Conservation (phyloP, 306 rosid species). For the Lagenaria siceraria region DNA sequence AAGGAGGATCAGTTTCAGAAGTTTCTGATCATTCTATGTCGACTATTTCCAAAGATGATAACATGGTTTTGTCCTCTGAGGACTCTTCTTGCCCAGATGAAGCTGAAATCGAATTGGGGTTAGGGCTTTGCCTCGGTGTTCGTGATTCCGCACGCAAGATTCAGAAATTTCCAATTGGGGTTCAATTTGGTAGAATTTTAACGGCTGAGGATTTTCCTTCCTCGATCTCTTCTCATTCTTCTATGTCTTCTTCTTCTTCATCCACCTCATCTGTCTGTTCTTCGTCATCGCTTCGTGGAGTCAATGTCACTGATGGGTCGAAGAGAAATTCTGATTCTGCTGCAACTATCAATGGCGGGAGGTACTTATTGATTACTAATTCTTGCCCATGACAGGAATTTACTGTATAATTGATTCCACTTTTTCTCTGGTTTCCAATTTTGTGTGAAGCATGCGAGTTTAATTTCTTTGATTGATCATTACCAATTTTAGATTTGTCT, state of each 20-base stretch:
- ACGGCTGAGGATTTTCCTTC: conserved; percentile 65
- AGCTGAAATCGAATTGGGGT: conserved; percentile 69
- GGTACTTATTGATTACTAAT: conserved; percentile 21
- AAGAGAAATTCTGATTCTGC: conserved; percentile 76
- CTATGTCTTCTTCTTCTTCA: conserved; percentile 28
- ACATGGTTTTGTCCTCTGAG: conserved; percentile 66
- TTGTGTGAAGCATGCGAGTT: not conserved
- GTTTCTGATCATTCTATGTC: conserved; percentile 30
- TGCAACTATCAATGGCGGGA: conserved; percentile 30
- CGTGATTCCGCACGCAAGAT: conserved; percentile 13
- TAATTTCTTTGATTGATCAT: not conserved
- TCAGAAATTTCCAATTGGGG: conserved; percentile 14
- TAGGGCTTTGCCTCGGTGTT: conserved; percentile 54
- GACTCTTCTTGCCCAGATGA: conserved; percentile 76
- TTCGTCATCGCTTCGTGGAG: conserved; percentile 36
- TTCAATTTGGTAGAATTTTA: conserved; percentile 41
- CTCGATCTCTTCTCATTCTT: conserved; percentile 15
- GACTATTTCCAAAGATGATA: conserved; percentile 52
- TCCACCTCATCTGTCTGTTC: conserved; percentile 30
- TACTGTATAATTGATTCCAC: not conserved
- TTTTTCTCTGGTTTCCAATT: not conserved
- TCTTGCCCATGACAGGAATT: not conserved
- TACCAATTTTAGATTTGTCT: not conserved
- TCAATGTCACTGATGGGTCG: conserved; percentile 39
- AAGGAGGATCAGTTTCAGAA: no score